Conservation (phyloP, 2,329 filamentous ascomycete genomes). For the Fusarium sp. region DNA sequence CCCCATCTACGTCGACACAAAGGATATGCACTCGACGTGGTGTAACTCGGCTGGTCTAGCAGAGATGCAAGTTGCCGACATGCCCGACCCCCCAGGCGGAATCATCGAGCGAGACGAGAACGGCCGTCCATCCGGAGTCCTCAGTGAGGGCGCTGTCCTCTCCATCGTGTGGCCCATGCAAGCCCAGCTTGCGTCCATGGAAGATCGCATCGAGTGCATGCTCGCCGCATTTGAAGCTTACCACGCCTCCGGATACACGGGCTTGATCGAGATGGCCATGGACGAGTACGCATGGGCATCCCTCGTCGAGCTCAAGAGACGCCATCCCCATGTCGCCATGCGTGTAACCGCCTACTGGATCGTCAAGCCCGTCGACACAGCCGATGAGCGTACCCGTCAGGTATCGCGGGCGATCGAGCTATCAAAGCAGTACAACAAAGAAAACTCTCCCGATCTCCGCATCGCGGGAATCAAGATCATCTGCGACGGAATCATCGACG, state of each 20-base stretch:
- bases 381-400: conserved; percentile 57
- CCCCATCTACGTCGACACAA: conserved; percentile 67
- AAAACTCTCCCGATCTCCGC: conserved; percentile 55
- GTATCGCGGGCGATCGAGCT: conserved; percentile 62
- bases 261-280: conserved; percentile 70
- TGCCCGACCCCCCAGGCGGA: conserved; percentile 62
- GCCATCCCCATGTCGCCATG: conserved; percentile 50
- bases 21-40: conserved; percentile 68
- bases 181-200: conserved; percentile 58
- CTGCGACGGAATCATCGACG: conserved; percentile 71
- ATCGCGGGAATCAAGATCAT: conserved; percentile 72
- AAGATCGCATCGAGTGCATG: conserved; percentile 61
- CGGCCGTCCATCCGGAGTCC: conserved; percentile 61
- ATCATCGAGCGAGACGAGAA: conserved; percentile 61
- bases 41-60: conserved; percentile 62
- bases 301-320: conserved; percentile 57
- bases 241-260: conserved; percentile 64
- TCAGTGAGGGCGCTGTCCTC: conserved; percentile 64
- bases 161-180: conserved; percentile 66
- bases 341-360: conserved; percentile 68
- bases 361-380: conserved; percentile 59
- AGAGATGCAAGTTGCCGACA: conserved; percentile 59
- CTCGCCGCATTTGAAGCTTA: conserved; percentile 62
- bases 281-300: conserved; percentile 66
- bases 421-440: conserved; percentile 48